phyloP scores from a whole-genome alignment of 2,329 filamentous ascomycete species.

The Eutypa lata region DNA sequence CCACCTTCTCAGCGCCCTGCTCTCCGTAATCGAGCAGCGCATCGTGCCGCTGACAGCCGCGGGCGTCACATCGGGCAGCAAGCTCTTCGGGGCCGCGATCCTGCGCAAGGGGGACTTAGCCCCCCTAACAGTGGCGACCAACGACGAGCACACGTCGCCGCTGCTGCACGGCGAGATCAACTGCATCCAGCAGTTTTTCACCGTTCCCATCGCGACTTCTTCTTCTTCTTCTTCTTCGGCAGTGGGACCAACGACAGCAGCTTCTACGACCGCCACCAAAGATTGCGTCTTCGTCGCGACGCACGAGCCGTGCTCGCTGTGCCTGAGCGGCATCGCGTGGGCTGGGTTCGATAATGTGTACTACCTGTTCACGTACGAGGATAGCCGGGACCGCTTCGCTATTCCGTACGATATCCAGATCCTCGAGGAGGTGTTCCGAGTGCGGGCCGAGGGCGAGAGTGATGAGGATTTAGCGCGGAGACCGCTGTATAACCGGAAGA shows the following conservation, averaged over 20 bases:
- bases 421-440: constrained; percentile 52
- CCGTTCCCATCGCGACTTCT: constrained; percentile 29
- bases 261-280: constrained; percentile 34
- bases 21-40: constrained; percentile 39
- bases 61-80: constrained; percentile 50
- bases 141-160: constrained; percentile 53
- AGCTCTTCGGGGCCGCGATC: constrained; percentile 56
- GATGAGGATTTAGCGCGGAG: constrained; percentile 34
- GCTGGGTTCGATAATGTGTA: constrained; percentile 55
- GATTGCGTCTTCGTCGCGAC: constrained; percentile 58
- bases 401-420: constrained; percentile 60
- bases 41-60: constrained; percentile 49
- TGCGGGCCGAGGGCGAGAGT: constrained; percentile 34
- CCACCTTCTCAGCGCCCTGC: constrained; percentile 36
- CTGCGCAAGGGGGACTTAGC: constrained; percentile 38
- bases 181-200: constrained; percentile 58
- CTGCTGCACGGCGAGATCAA: constrained; percentile 59
- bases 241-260: neutral
- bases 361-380: constrained; percentile 58
- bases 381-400: constrained; percentile 52
- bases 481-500: constrained; percentile 51
- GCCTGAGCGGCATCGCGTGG: constrained; percentile 57
- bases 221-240: neutral
- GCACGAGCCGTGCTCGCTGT: constrained; percentile 57
- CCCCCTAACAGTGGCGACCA: constrained; percentile 49